phyloP scores from a whole-genome alignment of 768 basidiomycete genomes.

The Lenzites betulinus region DNA sequence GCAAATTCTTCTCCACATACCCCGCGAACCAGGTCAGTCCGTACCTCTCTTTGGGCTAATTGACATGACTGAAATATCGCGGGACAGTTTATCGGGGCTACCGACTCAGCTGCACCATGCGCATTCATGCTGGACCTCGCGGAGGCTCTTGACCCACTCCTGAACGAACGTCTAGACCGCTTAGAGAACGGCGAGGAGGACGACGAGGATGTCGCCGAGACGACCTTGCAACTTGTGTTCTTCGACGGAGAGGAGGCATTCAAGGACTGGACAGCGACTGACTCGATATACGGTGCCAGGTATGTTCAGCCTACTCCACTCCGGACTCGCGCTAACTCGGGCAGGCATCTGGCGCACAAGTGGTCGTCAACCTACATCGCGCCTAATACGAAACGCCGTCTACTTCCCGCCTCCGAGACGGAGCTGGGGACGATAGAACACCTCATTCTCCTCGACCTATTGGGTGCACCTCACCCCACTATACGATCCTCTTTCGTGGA shows the following conservation, averaged over 20 bases:
- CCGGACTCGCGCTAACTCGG: conserved; percentile 1
- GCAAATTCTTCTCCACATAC: conserved; percentile 77
- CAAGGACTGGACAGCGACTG: conserved; percentile 80
- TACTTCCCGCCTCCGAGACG: conserved; percentile 50
- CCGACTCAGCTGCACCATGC: conserved; percentile 94
- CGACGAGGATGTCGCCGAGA: conserved; percentile 80
- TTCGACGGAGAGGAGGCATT: conserved; percentile 99
- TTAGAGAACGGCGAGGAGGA: conserved; percentile 59
- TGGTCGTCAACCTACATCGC: conserved; percentile 75
- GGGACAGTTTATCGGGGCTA: conserved; percentile 90
- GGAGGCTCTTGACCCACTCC: conserved; percentile 72
- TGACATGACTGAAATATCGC: neutral
- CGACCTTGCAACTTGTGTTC: conserved; percentile 89
- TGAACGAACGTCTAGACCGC: conserved; percentile 60
- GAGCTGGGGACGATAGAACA: conserved; percentile 84
- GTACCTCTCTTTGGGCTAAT: neutral
- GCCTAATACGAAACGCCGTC: conserved; percentile 59
- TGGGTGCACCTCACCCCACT: conserved; percentile 74
- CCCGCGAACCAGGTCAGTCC: conserved; percentile 72
- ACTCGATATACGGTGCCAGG: conserved; percentile 97
- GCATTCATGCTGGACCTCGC: conserved; percentile 94
- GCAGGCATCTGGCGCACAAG: conserved; percentile 83
- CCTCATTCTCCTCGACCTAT: conserved; percentile 88
- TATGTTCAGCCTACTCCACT: conserved; percentile 35
- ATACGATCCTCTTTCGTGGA: conserved; percentile 83